phyloP scores from a whole-genome alignment of 345 rosid genomes.

The Aethionema arabicum region DNA sequence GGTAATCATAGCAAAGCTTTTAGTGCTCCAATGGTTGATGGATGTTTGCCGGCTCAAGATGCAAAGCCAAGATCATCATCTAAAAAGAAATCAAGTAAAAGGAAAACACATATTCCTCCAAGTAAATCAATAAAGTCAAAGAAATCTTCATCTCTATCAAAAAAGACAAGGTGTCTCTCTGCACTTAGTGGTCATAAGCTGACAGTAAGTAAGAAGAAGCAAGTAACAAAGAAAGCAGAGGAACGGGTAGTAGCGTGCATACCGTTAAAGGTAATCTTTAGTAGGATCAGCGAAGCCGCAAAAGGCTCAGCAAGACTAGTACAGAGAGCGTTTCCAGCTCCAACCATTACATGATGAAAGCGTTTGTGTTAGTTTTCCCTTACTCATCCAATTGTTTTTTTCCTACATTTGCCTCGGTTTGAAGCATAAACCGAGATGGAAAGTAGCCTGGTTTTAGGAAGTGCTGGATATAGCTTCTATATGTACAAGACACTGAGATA shows the following conservation, averaged over 20 bases:
- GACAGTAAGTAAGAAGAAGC: constrained; percentile 41
- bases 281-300: constrained; percentile 87
- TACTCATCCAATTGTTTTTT: constrained; percentile 11
- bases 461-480: constrained; percentile 14
- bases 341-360: constrained; percentile 28
- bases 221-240: constrained; percentile 45
- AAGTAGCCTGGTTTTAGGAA: constrained; percentile 22
- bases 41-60: constrained; percentile 6
- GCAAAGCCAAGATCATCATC: constrained; percentile 28
- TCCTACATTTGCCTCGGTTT: constrained; percentile 9
- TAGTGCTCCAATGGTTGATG: constrained; percentile 31
- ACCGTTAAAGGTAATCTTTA: constrained; percentile 83
- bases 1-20: constrained; percentile 32
- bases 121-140: constrained; percentile 39
- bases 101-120: constrained; percentile 23
- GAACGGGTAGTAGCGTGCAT: constrained; percentile 69
- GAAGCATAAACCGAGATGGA: constrained; percentile 18
- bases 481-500: constrained; percentile 24
- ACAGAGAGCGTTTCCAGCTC: constrained; percentile 36
- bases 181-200: constrained; percentile 61
- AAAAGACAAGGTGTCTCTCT: constrained; percentile 78
- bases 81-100: constrained; percentile 31
- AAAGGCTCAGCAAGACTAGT: constrained; percentile 58
- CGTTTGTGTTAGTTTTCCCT: constrained; percentile 6
- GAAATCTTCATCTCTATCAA: constrained; percentile 54